Conservation (phyloP, 495 filamentous ascomycete species). For the Hyaloscypha finlandica region DNA sequence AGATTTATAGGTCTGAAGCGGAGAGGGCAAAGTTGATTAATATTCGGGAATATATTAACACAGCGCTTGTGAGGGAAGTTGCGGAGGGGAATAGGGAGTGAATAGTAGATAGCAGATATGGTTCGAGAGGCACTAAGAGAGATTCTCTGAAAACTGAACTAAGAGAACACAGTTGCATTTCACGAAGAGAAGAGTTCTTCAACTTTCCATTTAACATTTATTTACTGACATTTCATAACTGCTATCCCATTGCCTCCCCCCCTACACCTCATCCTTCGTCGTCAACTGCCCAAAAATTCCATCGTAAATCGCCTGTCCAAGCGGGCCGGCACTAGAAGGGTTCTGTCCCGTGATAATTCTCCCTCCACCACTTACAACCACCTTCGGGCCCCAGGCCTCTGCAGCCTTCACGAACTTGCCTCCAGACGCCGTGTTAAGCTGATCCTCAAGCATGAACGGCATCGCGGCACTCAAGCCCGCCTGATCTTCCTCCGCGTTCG, state of each 20-base stretch:
- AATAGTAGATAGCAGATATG: too few species aligned
- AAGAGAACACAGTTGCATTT: too few species aligned
- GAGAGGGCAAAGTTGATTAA: constrained; percentile 11
- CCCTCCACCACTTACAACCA: constrained; percentile 58
- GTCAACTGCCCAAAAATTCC: constrained; percentile 20
- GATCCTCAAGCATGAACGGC: constrained; percentile 67
- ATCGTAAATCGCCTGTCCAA: constrained; percentile 42
- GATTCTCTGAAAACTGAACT: too few species aligned
- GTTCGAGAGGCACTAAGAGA: too few species aligned
- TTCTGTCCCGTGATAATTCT: constrained; percentile 77
- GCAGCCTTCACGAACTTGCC: constrained; percentile 62
- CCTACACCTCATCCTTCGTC: constrained; percentile 22
- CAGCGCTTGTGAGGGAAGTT: constrained; percentile 12
- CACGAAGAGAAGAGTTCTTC: too few species aligned
- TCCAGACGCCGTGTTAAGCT: constrained; percentile 51
- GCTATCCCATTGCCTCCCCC: not conserved
- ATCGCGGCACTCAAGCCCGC: constrained; percentile 48
- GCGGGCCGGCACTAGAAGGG: constrained; percentile 60
- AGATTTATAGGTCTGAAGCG: not conserved
- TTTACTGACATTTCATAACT: too few species aligned
- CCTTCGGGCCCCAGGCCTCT: constrained; percentile 51
- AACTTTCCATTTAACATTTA: too few species aligned
- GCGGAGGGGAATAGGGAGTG: not conserved
- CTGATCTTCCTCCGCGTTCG: constrained; percentile 65
- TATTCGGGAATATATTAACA: constrained; percentile 4